Evolutionary conservation across 345 rosid species (phyloP).

Genomic region (Microcos paniculata): DNA sequence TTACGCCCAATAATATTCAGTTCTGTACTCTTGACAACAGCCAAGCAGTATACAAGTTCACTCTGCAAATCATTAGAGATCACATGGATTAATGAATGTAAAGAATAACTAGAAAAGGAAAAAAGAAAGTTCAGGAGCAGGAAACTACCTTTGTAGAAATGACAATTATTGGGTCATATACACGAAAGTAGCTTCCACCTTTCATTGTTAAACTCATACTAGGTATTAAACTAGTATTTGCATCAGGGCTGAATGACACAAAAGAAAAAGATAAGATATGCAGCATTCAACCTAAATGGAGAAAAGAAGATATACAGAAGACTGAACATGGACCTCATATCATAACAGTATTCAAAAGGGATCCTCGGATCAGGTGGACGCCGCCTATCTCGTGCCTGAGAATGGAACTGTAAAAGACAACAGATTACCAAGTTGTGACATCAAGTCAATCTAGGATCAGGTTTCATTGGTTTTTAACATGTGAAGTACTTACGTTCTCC

Average conservation of each 20-base stretch:
- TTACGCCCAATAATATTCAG: conserved; percentile 81
- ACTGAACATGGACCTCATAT: conserved; percentile 53
- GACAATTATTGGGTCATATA: conserved; percentile 70
- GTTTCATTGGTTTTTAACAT: background rate
- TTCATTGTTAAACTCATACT: conserved; percentile 68
- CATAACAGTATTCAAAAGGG: conserved; percentile 79
- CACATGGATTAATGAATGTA: background rate
- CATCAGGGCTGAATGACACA: conserved; percentile 48
- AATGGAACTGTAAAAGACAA: conserved; percentile 59
- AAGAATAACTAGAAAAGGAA: background rate
- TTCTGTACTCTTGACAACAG: conserved; percentile 66
- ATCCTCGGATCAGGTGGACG: conserved; percentile 64
- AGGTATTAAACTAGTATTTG: conserved; percentile 65
- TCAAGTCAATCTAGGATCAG: background rate
- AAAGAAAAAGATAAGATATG: conserved; percentile 14
- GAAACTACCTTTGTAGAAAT: conserved; percentile 58
- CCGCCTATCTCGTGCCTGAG: conserved; percentile 61
- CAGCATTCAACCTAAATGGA: conserved; percentile 5
- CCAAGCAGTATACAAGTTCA: conserved; percentile 65
- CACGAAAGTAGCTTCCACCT: conserved; percentile 60
- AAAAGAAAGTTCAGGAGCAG: background rate
- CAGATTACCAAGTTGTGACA: background rate
- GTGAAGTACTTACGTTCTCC: conserved; percentile 51
- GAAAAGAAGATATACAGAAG: conserved; percentile 4
- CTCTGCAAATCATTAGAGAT: conserved; percentile 35